Conservation (phyloP, 1,284 basidiomycete genomes). For the Trichosporon coremiiforme region DNA sequence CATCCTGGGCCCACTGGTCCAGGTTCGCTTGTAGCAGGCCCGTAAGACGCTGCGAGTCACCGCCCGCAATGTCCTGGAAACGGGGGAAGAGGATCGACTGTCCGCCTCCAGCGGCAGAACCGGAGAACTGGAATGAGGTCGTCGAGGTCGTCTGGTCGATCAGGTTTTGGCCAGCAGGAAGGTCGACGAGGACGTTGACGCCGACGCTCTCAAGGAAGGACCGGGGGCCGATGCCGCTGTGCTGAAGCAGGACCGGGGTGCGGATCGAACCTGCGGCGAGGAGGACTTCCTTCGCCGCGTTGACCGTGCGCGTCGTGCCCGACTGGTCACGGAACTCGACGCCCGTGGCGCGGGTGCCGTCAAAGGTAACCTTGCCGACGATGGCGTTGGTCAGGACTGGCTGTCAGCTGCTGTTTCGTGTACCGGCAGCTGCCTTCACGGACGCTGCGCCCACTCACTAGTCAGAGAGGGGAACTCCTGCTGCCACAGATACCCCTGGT, state of each 20-base stretch:
- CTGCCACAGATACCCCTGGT: conserved; percentile 43
- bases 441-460: too few relatives aligned
- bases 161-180: conserved; percentile 55
- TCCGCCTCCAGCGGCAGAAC: conserved; percentile 27
- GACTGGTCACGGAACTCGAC: conserved; percentile 41
- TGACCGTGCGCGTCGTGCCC: conserved; percentile 41
- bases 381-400: conserved; percentile 43
- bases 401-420: neutral
- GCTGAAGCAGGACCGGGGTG: conserved; percentile 57
- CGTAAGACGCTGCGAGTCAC: conserved; percentile 29
- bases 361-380: conserved; percentile 41
- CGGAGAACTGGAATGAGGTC: conserved; percentile 36
- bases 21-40: conserved; percentile 43
- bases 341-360: conserved; percentile 39
- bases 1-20: conserved; percentile 46
- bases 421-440: too few relatives aligned
- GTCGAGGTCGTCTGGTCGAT: conserved; percentile 56
- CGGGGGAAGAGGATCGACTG: conserved; percentile 43
- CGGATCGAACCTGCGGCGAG: conserved; percentile 57
- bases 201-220: conserved; percentile 46
- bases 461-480: conserved; percentile 43
- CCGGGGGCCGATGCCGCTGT: conserved; percentile 55
- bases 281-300: conserved; percentile 55
- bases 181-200: conserved; percentile 44
- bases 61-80: conserved; percentile 44